These are phyloP conservation scores for Fusarium incarnatum DNA, from an alignment of 2,329 filamentous ascomycete species.

Conservation along the genomic window DNA sequence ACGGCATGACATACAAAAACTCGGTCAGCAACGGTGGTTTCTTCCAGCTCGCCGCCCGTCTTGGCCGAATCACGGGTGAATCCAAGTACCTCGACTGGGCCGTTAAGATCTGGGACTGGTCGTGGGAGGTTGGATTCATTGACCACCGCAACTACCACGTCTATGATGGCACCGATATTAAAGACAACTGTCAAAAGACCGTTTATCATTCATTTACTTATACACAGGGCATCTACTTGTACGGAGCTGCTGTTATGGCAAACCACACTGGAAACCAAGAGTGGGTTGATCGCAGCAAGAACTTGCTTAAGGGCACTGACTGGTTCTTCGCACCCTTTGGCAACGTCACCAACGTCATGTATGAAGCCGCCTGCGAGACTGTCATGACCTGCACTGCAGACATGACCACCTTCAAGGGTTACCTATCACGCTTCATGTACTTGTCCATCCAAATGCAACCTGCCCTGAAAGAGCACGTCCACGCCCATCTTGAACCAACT, in stretches of 20 bases:
- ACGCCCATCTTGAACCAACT: conserved; percentile 61
- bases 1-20: conserved; percentile 87
- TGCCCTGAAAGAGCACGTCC: conserved; percentile 61
- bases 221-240: conserved; percentile 73
- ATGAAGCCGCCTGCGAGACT: conserved; percentile 74
- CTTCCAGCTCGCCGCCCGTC: conserved; percentile 82
- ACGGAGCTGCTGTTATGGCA: conserved; percentile 72
- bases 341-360: conserved; percentile 70
- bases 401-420: conserved; percentile 76
- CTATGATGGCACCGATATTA: conserved; percentile 70
- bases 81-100: conserved; percentile 76
- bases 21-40: conserved; percentile 84
- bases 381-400: conserved; percentile 68
- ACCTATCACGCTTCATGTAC: conserved; percentile 73
- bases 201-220: conserved; percentile 73
- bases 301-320: conserved; percentile 63
- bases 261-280: conserved; percentile 65
- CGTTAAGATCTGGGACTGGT: conserved; percentile 75
- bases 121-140: conserved; percentile 66
- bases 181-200: conserved; percentile 64
- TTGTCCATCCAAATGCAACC: conserved; percentile 68
- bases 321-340: conserved; percentile 66
- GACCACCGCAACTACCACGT: conserved; percentile 63
- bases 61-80: conserved; percentile 77
- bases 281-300: conserved; percentile 66